Conservation (phyloP, 2,329 filamentous ascomycete species). For the Hypoxylon sp. region DNA sequence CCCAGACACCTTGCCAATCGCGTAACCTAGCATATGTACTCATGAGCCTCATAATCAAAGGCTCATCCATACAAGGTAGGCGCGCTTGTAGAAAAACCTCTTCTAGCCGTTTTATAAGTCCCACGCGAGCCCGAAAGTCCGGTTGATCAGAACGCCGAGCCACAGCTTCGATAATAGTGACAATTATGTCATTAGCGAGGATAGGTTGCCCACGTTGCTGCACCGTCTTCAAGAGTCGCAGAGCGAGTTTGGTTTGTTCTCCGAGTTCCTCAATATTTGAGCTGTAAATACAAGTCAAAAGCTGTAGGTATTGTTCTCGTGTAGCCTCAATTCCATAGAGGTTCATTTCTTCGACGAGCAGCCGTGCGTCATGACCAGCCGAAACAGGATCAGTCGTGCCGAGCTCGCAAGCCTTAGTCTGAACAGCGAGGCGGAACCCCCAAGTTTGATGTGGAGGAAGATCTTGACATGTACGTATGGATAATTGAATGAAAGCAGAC, state of each 20-base stretch:
- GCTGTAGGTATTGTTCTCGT: slow-evolving; percentile 52
- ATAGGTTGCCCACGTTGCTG: slow-evolving; percentile 60
- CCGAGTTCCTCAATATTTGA: slow-evolving; percentile 33
- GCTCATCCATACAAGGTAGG: slow-evolving; percentile 55
- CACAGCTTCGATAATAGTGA: slow-evolving; percentile 59
- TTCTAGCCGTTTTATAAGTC: slow-evolving; percentile 57
- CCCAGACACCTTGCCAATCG: slow-evolving; percentile 71
- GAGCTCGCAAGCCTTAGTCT: slow-evolving; percentile 45
- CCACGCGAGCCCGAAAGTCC: slow-evolving; percentile 56
- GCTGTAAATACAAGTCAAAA: slow-evolving; percentile 57
- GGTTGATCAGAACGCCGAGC: slow-evolving; percentile 50
- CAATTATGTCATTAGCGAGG: slow-evolving; percentile 62
- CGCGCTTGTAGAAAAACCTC: slow-evolving; percentile 56
- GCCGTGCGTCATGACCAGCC: slow-evolving; percentile 44
- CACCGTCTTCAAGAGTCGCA: slow-evolving; percentile 60
- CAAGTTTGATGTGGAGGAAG: slow-evolving; percentile 52
- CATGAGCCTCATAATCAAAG: slow-evolving; percentile 58
- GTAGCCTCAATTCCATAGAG: slow-evolving; percentile 54
- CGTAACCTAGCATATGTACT: slow-evolving; percentile 59
- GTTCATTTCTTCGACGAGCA: slow-evolving; percentile 56
- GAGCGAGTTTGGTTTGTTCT: slow-evolving; percentile 55
- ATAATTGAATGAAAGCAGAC: slow-evolving; percentile 45
- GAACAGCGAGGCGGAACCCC: slow-evolving; percentile 52
- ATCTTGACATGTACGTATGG: slow-evolving; percentile 45
- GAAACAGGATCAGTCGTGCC: slow-evolving; percentile 30